phyloP scores from a whole-genome alignment of 2,329 filamentous ascomycete genomes.

The Seiridium cupressi region DNA sequence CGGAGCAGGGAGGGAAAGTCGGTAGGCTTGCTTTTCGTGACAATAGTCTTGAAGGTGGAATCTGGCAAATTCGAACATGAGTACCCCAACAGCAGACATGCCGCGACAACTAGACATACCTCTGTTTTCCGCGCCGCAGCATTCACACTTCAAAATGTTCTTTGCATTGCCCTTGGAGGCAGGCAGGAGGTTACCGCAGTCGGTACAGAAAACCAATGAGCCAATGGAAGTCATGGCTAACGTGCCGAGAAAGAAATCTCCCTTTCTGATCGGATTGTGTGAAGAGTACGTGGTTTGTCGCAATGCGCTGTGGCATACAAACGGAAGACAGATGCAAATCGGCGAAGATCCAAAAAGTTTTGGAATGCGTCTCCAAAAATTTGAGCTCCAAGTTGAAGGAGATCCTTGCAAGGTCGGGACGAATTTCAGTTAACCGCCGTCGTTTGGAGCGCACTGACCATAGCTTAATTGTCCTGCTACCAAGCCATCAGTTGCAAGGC shows the following conservation, averaged over 20 bases:
- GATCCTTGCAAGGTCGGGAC: background rate
- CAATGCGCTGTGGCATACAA: too few species aligned
- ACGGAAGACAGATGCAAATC: too few species aligned
- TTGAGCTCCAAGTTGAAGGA: background rate
- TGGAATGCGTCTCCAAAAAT: slow-evolving; percentile 2
- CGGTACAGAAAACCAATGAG: slow-evolving; percentile 87
- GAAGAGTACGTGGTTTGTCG: too few species aligned
- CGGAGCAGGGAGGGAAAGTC: slow-evolving; percentile 90
- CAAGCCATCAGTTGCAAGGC: background rate
- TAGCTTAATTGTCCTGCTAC: background rate
- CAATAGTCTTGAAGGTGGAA: slow-evolving; percentile 52
- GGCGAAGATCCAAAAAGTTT: slow-evolving; percentile 7
- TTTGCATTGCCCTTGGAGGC: slow-evolving; percentile 74
- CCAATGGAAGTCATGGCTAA: slow-evolving; percentile 78
- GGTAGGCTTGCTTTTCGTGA: slow-evolving; percentile 81
- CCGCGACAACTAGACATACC: slow-evolving; percentile 45
- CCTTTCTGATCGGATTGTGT: too few species aligned
- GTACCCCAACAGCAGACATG: background rate
- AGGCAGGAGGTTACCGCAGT: slow-evolving; percentile 88
- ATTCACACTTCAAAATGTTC: slow-evolving; percentile 76
- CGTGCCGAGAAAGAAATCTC: background rate
- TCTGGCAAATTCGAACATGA: slow-evolving; percentile 1
- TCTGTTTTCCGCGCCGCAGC: slow-evolving; percentile 82
- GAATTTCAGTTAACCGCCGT: too few species aligned
- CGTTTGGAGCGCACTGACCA: background rate